Evolutionary conservation across 352 stramenopile genomes (phyloP).

Genomic region (Aphanomyces invadans): DNA sequence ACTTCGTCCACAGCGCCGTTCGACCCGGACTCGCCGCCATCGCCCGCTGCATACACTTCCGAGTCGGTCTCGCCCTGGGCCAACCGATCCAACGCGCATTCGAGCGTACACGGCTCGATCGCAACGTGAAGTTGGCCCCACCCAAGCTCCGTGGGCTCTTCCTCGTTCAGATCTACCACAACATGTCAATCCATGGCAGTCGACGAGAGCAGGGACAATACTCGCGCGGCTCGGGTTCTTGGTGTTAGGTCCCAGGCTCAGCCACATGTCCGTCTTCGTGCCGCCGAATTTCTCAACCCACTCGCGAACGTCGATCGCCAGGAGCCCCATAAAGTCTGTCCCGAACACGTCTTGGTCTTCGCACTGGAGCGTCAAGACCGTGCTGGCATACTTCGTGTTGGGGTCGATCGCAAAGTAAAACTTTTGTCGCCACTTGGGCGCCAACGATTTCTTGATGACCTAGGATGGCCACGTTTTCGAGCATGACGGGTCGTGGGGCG

Average conservation of each 20-base stretch:
- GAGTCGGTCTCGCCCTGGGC: constrained; percentile 62
- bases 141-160: constrained; percentile 42
- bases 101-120: constrained; percentile 50
- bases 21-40: constrained; percentile 22
- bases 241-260: constrained; percentile 45
- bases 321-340: constrained; percentile 67
- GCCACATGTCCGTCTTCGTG: constrained; percentile 57
- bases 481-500: not conserved
- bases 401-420: constrained; percentile 49
- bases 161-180: constrained; percentile 39
- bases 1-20: constrained; percentile 22
- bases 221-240: constrained; percentile 31
- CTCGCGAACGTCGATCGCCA: constrained; percentile 56
- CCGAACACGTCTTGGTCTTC: constrained; percentile 61
- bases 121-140: constrained; percentile 56
- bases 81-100: constrained; percentile 41
- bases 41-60: constrained; percentile 21
- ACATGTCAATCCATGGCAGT: too few species aligned
- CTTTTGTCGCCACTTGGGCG: constrained; percentile 54
- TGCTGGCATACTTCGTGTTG: constrained; percentile 29
- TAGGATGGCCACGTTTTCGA: not conserved
- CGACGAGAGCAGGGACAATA: not conserved
- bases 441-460: constrained; percentile 52
- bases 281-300: constrained; percentile 38
- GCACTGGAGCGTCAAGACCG: constrained; percentile 46